Base-by-base conservation (phyloP, 2,329 filamentous ascomycete species). In the Monilinia laxa region DNA sequence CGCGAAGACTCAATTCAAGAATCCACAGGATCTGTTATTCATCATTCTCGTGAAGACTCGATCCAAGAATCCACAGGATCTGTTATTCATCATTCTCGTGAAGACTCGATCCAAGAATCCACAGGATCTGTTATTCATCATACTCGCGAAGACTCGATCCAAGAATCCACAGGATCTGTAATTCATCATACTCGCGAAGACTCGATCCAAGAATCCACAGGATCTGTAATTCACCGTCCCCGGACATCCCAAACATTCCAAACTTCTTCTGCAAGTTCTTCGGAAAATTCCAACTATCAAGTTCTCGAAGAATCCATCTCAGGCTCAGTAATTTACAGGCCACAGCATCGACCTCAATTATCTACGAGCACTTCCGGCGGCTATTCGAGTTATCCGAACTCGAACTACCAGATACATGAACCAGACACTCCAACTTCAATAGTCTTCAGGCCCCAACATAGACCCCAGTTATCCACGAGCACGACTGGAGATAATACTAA, bases 401-500 rank as follows among this genome's bases (percentile, higher is more conserved):
- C 64, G 2, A 66, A 66, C 12, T 66, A 66, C 23, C 64, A 66
- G n/a, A 54, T 66, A 38, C 64, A 66, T 53, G 64, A 66, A 14
- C 56, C 64, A 25, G 64, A 62, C 18, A 66, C 47, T 53, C 56
- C 64, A 62, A 52, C 56, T 23, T 66, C 64, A 42, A 49, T 55
- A 47, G 52, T 66, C 28, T 55, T 47, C 28, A 62, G 47, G 25
- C 64, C 64, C 23, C 35, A 42, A 31, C 64, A 66, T 54, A 42
- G 64, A 45, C 47, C 47, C 14, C 64, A 66, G 31, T 51, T 53
- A 54, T 66, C 64, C 31, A 63, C 65, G 38, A 62, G 65, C 25
- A 66, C 65, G n/a, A 55, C 51, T n/a, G 65, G 52, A 5, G 49
- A 62, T 63, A 63, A 51, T 51, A 23, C 38, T 62, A 66, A 66